A percentile compares a stretch with the other conserved stretches of the same genome.
phyloP scores from a whole-genome alignment of 2,329 filamentous ascomycete genomes.

The Sarocladium brachiariae region DNA sequence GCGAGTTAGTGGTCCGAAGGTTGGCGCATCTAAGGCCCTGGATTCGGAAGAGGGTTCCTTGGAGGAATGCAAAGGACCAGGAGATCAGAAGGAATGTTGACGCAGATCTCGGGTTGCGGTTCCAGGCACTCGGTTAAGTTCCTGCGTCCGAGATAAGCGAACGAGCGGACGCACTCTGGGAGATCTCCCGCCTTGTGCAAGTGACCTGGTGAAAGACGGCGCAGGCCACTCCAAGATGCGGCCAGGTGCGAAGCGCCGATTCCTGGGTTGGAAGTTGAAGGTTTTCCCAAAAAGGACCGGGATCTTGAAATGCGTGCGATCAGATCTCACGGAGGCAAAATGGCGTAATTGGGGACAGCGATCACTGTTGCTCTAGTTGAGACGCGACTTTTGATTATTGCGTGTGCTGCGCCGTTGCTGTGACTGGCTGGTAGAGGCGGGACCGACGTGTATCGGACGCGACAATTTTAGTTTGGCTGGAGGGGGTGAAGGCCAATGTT shows the following conservation, averaged over 20 bases:
- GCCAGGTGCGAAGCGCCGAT: slow-evolving; percentile 2
- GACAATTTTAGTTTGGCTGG: not conserved
- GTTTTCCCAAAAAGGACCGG: too few relatives aligned
- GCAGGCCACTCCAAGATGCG: not conserved
- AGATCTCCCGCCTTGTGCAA: too few relatives aligned
- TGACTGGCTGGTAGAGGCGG: not conserved
- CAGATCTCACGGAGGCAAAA: not conserved
- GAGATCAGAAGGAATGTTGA: too few relatives aligned
- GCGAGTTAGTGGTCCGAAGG: not conserved
- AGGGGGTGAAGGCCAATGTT: slow-evolving; percentile 2
- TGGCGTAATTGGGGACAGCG: not conserved
- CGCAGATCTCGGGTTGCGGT: too few relatives aligned
- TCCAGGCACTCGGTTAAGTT: too few relatives aligned
- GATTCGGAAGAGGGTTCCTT: not conserved
- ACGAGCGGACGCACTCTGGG: too few relatives aligned
- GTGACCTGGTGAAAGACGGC: not conserved
- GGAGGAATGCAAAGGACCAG: not conserved
- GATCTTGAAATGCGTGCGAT: not conserved
- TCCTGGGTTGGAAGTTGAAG: too few relatives aligned
- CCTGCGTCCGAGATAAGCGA: too few relatives aligned
- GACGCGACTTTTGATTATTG: slow-evolving; percentile 1
- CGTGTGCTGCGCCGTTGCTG: not conserved
- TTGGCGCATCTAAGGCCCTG: not conserved
- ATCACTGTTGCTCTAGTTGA: not conserved
- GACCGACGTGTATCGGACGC: not conserved